A percentile compares a stretch with the other conserved stretches of the same genome.
phyloP scores from a whole-genome alignment of 2,329 filamentous ascomycete species.

The Ophiostoma sp. region DNA sequence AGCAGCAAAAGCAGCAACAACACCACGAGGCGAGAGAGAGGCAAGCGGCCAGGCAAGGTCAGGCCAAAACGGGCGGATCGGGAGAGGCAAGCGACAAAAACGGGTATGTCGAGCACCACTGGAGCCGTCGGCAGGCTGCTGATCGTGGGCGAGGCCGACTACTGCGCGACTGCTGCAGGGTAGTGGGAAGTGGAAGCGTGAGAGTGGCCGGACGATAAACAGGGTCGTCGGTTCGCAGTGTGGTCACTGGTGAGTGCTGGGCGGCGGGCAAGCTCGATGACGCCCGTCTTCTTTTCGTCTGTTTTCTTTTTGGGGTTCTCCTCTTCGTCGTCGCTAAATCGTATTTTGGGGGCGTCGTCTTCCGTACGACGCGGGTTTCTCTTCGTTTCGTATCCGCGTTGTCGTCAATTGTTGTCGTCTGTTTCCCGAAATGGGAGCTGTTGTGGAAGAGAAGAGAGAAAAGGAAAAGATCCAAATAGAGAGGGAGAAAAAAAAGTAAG shows the following conservation, averaged over 20 bases:
- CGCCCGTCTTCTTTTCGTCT: conserved; percentile 17
- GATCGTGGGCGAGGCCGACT: background rate
- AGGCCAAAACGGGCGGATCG: conserved; percentile 9
- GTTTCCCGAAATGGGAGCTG: conserved; percentile 19
- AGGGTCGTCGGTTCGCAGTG: background rate
- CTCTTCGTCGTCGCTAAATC: background rate
- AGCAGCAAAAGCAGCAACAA: background rate
- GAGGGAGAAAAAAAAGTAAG: conserved; percentile 9
- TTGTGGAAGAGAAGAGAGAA: background rate
- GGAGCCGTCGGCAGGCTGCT: conserved; percentile 10
- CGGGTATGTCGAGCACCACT: conserved; percentile 9
- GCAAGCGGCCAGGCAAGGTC: background rate
- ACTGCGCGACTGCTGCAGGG: conserved; percentile 17
- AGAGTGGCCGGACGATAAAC: background rate
- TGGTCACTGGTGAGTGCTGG: background rate
- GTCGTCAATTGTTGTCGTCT: conserved; percentile 9
- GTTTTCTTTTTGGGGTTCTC: background rate
- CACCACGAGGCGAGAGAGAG: background rate
- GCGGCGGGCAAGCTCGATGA: conserved; percentile 4
- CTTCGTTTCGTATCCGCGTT: conserved; percentile 9
- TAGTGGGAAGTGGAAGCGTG: background rate
- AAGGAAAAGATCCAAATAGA: conserved; percentile 12
- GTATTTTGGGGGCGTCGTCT: background rate
- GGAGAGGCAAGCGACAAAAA: conserved; percentile 5
- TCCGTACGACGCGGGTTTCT: conserved; percentile 16